phyloP scores from a whole-genome alignment of 495 filamentous ascomycete genomes.

The Neurospora terricola region DNA sequence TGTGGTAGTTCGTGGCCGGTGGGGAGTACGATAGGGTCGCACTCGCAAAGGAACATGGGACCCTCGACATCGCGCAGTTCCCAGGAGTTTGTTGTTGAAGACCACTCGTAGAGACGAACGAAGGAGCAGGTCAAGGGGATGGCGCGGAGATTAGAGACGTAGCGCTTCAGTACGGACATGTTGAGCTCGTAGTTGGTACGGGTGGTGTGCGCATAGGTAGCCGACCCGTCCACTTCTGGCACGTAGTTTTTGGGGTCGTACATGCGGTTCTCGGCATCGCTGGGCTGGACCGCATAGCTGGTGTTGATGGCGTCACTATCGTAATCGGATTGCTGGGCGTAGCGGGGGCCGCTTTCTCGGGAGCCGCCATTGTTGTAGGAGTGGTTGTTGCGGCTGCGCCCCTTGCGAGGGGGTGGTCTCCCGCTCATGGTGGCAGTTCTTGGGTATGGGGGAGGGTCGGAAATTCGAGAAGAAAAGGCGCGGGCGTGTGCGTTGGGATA shows the following conservation, averaged over 20 bases:
- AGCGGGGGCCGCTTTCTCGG: slow-evolving; percentile 13
- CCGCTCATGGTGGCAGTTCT: slow-evolving; percentile 11
- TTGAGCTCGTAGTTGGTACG: slow-evolving; percentile 76
- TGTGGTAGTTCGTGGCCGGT: slow-evolving; percentile 16
- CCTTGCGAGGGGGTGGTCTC: slow-evolving; percentile 23
- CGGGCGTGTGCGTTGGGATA: slow-evolving; percentile 5
- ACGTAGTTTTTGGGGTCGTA: background rate
- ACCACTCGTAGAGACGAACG: slow-evolving; percentile 70
- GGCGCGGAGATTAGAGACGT: slow-evolving; percentile 48
- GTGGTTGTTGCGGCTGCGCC: slow-evolving; percentile 25
- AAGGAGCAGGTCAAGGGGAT: slow-evolving; percentile 71
- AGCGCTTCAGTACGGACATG: slow-evolving; percentile 64
- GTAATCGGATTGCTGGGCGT: slow-evolving; percentile 50
- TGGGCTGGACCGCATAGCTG: slow-evolving; percentile 17
- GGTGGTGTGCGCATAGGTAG: slow-evolving; percentile 29
- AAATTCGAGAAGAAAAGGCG: background rate
- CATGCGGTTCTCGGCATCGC: slow-evolving; percentile 11
- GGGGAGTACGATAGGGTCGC: slow-evolving; percentile 27
- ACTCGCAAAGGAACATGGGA: slow-evolving; percentile 69
- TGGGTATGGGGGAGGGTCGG: slow-evolving; percentile 6
- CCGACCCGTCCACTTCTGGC: slow-evolving; percentile 13
- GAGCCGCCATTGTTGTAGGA: slow-evolving; percentile 16
- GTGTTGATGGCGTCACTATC: slow-evolving; percentile 42
- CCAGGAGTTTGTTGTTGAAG: slow-evolving; percentile 51
- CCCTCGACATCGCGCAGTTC: slow-evolving; percentile 72